phyloP scores from a whole-genome alignment of 2,329 filamentous ascomycete species.

The Penicillium janthinellum region DNA sequence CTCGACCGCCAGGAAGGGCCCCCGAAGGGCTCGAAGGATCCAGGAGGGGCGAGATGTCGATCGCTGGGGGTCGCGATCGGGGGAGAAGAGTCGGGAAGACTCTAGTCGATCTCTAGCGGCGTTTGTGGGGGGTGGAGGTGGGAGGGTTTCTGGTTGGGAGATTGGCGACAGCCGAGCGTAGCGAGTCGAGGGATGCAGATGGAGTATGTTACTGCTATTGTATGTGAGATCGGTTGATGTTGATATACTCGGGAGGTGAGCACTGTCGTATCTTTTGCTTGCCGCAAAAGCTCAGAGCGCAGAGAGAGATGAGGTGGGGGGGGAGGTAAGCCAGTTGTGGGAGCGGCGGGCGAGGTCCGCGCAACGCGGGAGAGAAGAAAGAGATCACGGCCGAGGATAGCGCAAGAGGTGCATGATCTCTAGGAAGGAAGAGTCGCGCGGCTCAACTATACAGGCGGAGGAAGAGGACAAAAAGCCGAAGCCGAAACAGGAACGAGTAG shows the following conservation, averaged over 20 bases:
- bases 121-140: slow-evolving; percentile 1
- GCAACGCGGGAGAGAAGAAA: not conserved
- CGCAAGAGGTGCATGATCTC: slow-evolving; percentile 26
- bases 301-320: not conserved
- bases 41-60: slow-evolving; percentile 49
- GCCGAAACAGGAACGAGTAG: not conserved
- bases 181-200: not conserved
- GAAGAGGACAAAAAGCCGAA: not conserved
- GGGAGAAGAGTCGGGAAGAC: slow-evolving; percentile 14
- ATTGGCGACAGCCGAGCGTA: too few relatives aligned
- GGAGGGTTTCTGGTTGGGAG: too few relatives aligned
- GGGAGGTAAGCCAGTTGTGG: not conserved
- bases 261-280: not conserved
- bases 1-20: slow-evolving; percentile 50
- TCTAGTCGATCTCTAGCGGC: slow-evolving; percentile 12
- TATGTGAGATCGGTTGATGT: not conserved
- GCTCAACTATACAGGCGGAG: not conserved
- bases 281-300: not conserved
- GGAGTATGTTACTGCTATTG: too few relatives aligned
- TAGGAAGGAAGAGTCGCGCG: not conserved
- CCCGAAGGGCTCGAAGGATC: slow-evolving; percentile 52
- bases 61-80: slow-evolving; percentile 36
- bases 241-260: not conserved
- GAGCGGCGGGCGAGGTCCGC: not conserved
- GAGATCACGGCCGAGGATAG: slow-evolving; percentile 22